Base-by-base conservation (phyloP, 1,139 yeast species). In the Geotrichum citri-aurantii region DNA sequence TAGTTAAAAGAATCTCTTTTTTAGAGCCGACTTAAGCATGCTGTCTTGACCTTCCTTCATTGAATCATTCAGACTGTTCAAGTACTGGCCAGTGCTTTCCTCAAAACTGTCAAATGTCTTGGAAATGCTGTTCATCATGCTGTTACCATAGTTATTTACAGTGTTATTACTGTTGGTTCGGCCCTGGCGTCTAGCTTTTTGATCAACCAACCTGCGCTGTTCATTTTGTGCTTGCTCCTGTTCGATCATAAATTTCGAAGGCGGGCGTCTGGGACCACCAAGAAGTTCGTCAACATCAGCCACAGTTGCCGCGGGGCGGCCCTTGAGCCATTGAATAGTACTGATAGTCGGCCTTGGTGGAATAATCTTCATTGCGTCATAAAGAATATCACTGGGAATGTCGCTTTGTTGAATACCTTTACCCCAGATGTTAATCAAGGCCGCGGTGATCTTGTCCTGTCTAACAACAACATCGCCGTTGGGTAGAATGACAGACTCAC, bases 271-370 rank as follows among this genome's bases (percentile, higher is more conserved):
- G 4, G 74, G 71, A 4, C 78, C 78, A 4, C 77, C 78, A 56
- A 77, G 69, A 29, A 70, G 59, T n/a, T 63, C 56, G 61, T 77
- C 78, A n/a, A 77, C 66, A 52, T 89, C 96, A 1, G 80, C 79
- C 40, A 80, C 72, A 2, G 83, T 76, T 17, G 86, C 79, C 61
- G 79, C 79, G 48, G 81, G 82, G 1, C 85, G 79, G 5, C 97
- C 96, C 65, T 86, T 84, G 11, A 95, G 90, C 95, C 97, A 88
- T 72, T 86, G 95, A 57, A 89, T 77, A 0, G 95, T 83, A 55
- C 91, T 83, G 5, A 89, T 84, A 3, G 83, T 79, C 0, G 99
- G 99, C 53, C 98, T 79, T 26, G 84, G 82, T 1, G 97, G 96
- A 12, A 88, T 82, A 10, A 61, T 63, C 57, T 75, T 74, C 65